These are phyloP conservation scores for Poa annua DNA, from an alignment of 176 grass and related monocot genomes.

Conservation along the genomic window DNA sequence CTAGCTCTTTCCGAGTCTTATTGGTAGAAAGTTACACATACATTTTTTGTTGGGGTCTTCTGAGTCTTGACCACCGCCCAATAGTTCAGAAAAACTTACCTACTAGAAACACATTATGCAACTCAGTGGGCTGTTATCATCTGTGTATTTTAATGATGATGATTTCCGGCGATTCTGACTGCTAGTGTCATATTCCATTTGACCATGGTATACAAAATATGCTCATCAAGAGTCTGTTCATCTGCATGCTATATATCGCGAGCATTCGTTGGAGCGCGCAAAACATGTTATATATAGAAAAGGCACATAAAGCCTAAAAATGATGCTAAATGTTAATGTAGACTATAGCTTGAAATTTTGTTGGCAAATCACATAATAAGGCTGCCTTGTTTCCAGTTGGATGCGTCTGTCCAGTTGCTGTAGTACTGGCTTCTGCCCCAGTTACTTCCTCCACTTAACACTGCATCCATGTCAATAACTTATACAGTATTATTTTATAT, in stretches of 20 bases:
- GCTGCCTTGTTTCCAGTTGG: not conserved
- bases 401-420: not conserved
- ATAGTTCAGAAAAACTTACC: not conserved
- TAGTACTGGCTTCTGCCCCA: not conserved
- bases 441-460: constrained; percentile 4
- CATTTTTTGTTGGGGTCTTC: not conserved
- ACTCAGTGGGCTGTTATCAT: not conserved
- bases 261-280: not conserved
- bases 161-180: not conserved
- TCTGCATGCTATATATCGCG: not conserved
- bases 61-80: not conserved
- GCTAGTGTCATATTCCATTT: not conserved
- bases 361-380: not conserved
- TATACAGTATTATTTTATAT: not conserved
- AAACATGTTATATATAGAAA: not conserved
- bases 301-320: not conserved
- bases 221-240: not conserved
- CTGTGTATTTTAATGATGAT: not conserved
- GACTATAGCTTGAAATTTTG: not conserved
- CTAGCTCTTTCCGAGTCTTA: not conserved
- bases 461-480: not conserved
- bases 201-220: not conserved
- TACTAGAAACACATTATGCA: not conserved
- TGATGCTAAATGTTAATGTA: constrained; percentile 10
- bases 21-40: not conserved